Evolutionary conservation across 768 basidiomycete species (phyloP), one percentile per base, ranked within the genome.

Genomic region (Hirschioporus abietinus): DNA sequence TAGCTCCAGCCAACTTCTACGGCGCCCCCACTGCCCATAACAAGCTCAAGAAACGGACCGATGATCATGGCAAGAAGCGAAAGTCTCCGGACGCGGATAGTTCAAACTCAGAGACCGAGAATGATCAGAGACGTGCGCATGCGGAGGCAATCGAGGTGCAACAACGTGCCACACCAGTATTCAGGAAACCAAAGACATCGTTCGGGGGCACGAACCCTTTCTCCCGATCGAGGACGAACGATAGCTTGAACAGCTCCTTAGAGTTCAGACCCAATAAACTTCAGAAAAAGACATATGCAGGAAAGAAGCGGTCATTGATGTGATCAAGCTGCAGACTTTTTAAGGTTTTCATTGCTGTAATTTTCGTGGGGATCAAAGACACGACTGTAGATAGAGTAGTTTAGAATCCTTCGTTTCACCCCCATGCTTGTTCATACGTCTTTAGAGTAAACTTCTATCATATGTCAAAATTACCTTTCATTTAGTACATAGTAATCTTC

Each of bases 1-100:
- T 81, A 63, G 70, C 75, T 35, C 74, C 82, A n/a, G 66, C 71
- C 27, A 76, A 71, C 52, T 81, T 79, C 69, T 86, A 85, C 58
- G 80, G 26, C 3, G 17, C 60, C 15, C 12, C 60, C 6, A 23
- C 17, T 62, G 71, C 26, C 69, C 74, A 12, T 64, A 62, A 58
- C 69, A 7, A 57, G 66, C 1, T 60, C 20, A 70, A 70, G 58
- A 6, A 61, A 7, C 70, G 67, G 27, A 67, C 60, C 7, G 58
- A 67, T 52, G 68, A 66, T 42, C 75, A 72, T 17, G 74, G 72
- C 65, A 78, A 68, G 71, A 83, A 83, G 68, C 79, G 82, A 52
- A 83, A 83, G 71, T 77, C 76, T 23, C 74, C 75, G 9, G 76
- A 76, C 52, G 68, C 70, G 12, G 77, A 52, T 52, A 75, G 18